These are phyloP conservation scores for Diaporthe sp. DNA, from an alignment of 2,329 filamentous ascomycete genomes.

Conservation along the genomic window DNA sequence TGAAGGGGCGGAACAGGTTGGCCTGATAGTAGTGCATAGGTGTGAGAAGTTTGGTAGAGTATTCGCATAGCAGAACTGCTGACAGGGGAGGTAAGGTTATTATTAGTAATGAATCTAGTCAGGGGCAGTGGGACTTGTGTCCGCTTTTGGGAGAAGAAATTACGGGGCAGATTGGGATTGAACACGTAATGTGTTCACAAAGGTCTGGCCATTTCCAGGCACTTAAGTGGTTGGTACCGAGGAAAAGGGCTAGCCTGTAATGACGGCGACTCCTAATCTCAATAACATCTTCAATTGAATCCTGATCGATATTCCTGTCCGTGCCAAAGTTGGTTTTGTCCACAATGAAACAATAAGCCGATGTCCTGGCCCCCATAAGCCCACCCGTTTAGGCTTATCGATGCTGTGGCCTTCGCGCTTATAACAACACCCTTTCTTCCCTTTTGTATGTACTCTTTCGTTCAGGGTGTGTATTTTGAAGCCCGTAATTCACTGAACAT, in stretches of 20 bases:
- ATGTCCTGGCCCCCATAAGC: not conserved
- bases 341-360: not conserved
- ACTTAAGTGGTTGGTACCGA: not conserved
- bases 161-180: conserved; percentile 19
- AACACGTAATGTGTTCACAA: conserved; percentile 13
- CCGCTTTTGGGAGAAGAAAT: not conserved
- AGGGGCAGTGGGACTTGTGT: conserved; percentile 12
- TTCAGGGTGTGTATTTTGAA: no score
- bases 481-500: not conserved
- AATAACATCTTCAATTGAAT: not conserved
- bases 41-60: conserved; percentile 2
- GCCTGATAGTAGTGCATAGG: not conserved
- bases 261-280: no score
- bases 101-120: conserved; percentile 29
- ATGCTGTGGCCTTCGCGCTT: no score
- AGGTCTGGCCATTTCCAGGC: not conserved
- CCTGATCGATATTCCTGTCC: not conserved
- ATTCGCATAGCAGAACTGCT: conserved; percentile 8
- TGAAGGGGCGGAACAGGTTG: not conserved
- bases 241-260: not conserved
- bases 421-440: no score
- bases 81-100: conserved; percentile 7
- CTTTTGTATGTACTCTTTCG: no score
- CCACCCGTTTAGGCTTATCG: not conserved
- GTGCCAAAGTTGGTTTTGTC: not conserved